Percentiles rank a stretch among this genome's conserved stretches.
These are phyloP conservation scores for Gaeumannomyces sp. DNA, from an alignment of 2,329 filamentous ascomycete genomes.

Conservation along the genomic window DNA sequence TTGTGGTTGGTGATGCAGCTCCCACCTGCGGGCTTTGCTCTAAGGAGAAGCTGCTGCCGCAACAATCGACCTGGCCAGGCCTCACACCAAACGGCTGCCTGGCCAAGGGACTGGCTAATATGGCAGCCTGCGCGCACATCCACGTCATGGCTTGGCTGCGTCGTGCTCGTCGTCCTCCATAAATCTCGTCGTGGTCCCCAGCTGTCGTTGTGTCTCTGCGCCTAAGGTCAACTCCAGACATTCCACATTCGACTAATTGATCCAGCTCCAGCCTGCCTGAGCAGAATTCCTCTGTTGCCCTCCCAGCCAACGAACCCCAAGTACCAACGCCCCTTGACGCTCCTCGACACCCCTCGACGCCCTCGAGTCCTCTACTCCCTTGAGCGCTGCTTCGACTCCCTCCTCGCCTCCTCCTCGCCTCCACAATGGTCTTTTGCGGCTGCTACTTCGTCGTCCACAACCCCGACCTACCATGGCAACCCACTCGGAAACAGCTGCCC, in stretches of 20 bases:
- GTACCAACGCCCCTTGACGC: too few species aligned
- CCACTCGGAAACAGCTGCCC: conserved; percentile 42
- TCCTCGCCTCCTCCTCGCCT: not conserved
- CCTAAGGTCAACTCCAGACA: too few species aligned
- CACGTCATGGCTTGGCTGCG: not conserved
- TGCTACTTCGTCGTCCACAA: conserved; percentile 25
- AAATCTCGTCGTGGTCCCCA: not conserved
- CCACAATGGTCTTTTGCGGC: conserved; percentile 24
- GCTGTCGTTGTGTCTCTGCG: too few species aligned
- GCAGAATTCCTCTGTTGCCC: too few species aligned
- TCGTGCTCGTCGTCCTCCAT: not conserved
- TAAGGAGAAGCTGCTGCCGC: too few species aligned
- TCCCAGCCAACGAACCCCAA: too few species aligned
- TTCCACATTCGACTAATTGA: not conserved
- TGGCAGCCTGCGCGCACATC: not conserved
- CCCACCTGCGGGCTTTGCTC: too few species aligned
- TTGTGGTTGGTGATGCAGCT: too few species aligned
- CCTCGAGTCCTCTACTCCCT: too few species aligned
- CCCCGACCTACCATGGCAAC: not conserved
- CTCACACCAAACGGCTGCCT: not conserved
- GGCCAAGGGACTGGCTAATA: not conserved
- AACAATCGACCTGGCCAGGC: too few species aligned
- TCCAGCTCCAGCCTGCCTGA: not conserved
- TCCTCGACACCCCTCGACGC: too few species aligned
- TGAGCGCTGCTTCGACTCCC: too few species aligned